Evolutionary conservation across 2,329 filamentous ascomycete genomes (phyloP).

Genomic region (Cercospora nicotianae): DNA sequence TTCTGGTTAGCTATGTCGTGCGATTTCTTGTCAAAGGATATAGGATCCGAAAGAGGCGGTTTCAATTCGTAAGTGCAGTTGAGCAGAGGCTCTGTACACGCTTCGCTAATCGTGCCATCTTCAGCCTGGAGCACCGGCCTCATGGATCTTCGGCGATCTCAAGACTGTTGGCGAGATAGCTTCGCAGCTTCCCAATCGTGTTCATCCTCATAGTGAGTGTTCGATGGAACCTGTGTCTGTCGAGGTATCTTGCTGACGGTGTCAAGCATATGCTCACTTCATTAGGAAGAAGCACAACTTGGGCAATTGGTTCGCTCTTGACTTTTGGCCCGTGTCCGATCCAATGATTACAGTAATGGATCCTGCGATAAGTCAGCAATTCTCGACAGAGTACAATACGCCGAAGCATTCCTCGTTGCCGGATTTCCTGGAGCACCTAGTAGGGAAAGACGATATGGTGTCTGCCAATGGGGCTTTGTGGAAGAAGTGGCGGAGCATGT

Average conservation of each 20-base stretch:
- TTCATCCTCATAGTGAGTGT: conserved; percentile 19
- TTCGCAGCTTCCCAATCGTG: conserved; percentile 1
- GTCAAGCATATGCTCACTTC: conserved; percentile 15
- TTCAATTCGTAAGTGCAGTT: not conserved
- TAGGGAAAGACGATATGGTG: conserved; percentile 34
- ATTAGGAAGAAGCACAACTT: conserved; percentile 28
- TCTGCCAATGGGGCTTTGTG: conserved; percentile 41
- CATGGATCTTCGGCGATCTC: conserved; percentile 27
- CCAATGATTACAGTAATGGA: conserved; percentile 27
- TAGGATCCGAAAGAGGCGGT: conserved; percentile 8
- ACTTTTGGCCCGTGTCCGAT: conserved; percentile 29
- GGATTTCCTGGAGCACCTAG: conserved; percentile 22
- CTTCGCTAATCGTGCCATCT: not conserved
- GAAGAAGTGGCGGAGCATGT: conserved; percentile 47
- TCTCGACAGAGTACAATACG: conserved; percentile 20
- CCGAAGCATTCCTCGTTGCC: conserved; percentile 19
- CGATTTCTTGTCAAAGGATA: conserved; percentile 10
- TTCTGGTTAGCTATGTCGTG: conserved; percentile 2
- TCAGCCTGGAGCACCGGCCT: conserved; percentile 27
- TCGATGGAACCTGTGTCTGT: not conserved
- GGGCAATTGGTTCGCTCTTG: conserved; percentile 25
- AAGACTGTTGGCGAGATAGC: conserved; percentile 22
- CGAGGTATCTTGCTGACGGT: not conserved
- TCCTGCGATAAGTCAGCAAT: conserved; percentile 25
- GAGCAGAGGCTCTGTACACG: not conserved